Conservation (phyloP, 176 grass and related monocot species). For the Alloteropsis semialata region DNA sequence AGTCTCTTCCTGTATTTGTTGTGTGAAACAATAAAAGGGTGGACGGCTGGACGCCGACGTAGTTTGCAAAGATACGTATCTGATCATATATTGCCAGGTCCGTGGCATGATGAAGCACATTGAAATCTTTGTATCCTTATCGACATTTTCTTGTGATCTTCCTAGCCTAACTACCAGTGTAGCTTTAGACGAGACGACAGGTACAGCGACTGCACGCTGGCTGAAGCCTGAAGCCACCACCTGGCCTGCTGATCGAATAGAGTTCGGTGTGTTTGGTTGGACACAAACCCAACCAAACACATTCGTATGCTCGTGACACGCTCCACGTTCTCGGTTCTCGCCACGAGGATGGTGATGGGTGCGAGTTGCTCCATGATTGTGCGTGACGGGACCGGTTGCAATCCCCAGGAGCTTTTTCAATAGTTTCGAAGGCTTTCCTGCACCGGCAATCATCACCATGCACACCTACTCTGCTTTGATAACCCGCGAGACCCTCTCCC, state of each 20-base stretch:
- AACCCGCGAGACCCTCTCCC: too few species aligned
- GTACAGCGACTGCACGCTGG: neutral
- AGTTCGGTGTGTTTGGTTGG: too few species aligned
- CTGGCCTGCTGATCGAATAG: neutral
- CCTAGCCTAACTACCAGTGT: neutral
- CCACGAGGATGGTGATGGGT: neutral
- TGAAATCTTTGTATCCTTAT: neutral
- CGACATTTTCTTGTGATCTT: neutral
- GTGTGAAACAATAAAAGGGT: slow-evolving; percentile 10
- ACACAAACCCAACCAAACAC: too few species aligned
- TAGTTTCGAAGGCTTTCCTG: neutral
- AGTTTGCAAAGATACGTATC: neutral
- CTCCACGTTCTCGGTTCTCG: too few species aligned
- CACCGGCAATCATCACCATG: neutral
- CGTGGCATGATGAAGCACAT: neutral
- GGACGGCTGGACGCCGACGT: too few species aligned
- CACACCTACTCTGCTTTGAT: neutral
- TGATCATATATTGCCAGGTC: neutral
- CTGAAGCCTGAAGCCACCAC: neutral
- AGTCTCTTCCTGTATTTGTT: neutral
- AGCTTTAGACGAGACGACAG: neutral
- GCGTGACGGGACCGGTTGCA: neutral
- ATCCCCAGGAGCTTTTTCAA: neutral
- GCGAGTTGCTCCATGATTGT: neutral
- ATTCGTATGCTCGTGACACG: too few species aligned